Conservation (phyloP, 1,139 yeast genomes). For the Suhomyces atakaporum region DNA sequence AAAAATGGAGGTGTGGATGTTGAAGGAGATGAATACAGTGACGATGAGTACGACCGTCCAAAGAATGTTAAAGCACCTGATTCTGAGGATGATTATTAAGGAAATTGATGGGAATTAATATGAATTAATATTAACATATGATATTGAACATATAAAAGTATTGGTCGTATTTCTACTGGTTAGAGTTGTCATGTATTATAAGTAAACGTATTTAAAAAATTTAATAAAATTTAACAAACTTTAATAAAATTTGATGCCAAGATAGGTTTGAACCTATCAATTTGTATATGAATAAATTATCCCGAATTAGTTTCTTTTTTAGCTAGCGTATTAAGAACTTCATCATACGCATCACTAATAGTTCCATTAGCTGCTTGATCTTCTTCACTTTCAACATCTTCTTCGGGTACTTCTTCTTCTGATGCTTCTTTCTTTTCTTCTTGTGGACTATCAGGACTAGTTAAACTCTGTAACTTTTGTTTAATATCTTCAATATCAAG, state of each 20-base stretch:
- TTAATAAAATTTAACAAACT: conserved; percentile 6
- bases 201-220: conserved; percentile 7
- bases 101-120: no score
- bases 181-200: conserved; percentile 13
- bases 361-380: conserved; percentile 24
- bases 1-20: conserved; percentile 26
- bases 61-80: conserved; percentile 13
- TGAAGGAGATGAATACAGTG: conserved; percentile 41
- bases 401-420: conserved; percentile 3
- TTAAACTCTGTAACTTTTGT: conserved; percentile 19
- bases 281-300: no score
- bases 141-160: no score
- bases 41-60: conserved; percentile 30
- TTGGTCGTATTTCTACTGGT: conserved; percentile 16
- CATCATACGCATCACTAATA: conserved; percentile 53
- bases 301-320: conserved; percentile 9
- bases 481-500: conserved; percentile 22
- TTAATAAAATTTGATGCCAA: no score
- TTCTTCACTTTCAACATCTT: conserved; percentile 6
- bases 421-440: conserved; percentile 7
- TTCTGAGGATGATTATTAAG: conserved; percentile 20
- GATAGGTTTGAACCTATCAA: no score
- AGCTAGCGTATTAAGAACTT: conserved; percentile 46
- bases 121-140: no score
- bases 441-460: conserved; percentile 1